A percentile compares a stretch with the other conserved stretches of the same genome.
Evolutionary conservation across 345 rosid species (phyloP).

Genomic region (Punica granatum): DNA sequence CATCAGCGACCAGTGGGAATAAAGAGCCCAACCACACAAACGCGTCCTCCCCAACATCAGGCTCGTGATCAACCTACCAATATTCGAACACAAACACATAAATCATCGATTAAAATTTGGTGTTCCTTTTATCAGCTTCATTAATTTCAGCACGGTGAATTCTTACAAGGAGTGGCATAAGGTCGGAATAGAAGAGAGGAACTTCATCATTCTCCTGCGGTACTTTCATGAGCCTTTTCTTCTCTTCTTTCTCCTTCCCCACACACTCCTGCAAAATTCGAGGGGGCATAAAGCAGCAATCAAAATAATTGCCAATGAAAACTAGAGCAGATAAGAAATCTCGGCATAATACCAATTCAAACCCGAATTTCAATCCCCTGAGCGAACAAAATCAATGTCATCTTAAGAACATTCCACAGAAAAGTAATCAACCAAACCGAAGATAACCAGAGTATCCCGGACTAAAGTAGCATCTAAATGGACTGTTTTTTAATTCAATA

Average conservation of each 20-base stretch:
- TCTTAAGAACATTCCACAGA: neutral
- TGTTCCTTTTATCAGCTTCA: neutral
- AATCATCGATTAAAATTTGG: neutral
- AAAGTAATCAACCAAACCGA: neutral
- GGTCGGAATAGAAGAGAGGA: slow-evolving; percentile 76
- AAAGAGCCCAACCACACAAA: slow-evolving; percentile 71
- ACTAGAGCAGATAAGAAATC: no score
- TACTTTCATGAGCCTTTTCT: slow-evolving; percentile 21
- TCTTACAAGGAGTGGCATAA: slow-evolving; percentile 93
- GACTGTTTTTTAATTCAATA: neutral
- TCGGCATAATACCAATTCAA: neutral
- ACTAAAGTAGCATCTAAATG: neutral
- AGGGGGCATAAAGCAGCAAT: neutral
- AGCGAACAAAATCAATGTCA: neutral
- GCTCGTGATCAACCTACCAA: slow-evolving; percentile 62
- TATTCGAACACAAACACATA: neutral
- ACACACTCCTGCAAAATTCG: slow-evolving; percentile 37
- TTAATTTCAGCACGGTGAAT: neutral
- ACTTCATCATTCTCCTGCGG: slow-evolving; percentile 55
- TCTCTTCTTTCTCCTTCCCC: slow-evolving; percentile 66
- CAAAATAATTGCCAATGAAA: neutral
- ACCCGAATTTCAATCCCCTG: neutral
- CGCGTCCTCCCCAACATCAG: slow-evolving; percentile 72
- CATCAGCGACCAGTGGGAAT: slow-evolving; percentile 61
- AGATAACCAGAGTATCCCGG: neutral